A percentile compares a stretch with the other conserved stretches of the same genome.
Conservation (phyloP, 345 rosid species). For the Noccaea bulbosa region DNA sequence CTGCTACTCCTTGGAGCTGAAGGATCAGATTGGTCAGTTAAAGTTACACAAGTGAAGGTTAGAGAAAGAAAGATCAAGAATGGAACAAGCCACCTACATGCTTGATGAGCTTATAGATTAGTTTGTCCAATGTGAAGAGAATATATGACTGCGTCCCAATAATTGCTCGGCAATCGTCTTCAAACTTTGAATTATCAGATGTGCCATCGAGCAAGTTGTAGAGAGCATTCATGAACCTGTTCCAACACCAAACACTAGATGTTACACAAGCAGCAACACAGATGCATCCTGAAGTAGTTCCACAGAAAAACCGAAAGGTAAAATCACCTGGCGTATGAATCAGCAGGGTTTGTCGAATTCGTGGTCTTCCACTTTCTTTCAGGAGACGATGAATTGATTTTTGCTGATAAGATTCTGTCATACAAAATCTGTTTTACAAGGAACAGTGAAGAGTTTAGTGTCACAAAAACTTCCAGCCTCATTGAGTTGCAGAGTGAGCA, state of each 20-base stretch:
- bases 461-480: not conserved
- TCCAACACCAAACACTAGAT: slow-evolving; percentile 20
- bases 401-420: slow-evolving; percentile 90
- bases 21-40: slow-evolving; percentile 18
- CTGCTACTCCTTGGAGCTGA: slow-evolving; percentile 84
- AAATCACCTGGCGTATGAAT: slow-evolving; percentile 82
- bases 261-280: slow-evolving; percentile 16
- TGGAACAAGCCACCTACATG: slow-evolving; percentile 55
- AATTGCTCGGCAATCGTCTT: slow-evolving; percentile 96
- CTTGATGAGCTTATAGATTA: slow-evolving; percentile 86
- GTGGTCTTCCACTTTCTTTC: slow-evolving; percentile 91
- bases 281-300: slow-evolving; percentile 1
- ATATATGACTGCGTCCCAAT: slow-evolving; percentile 96
- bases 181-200: slow-evolving; percentile 90
- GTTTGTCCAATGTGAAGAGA: slow-evolving; percentile 91
- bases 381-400: slow-evolving; percentile 81
- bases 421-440: slow-evolving; percentile 66
- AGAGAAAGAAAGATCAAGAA: not conserved
- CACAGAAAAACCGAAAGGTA: not conserved
- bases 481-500: not conserved
- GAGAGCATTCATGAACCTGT: slow-evolving; percentile 90
- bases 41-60: not conserved
- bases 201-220: slow-evolving; percentile 93
- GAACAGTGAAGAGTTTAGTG: slow-evolving; percentile 9
- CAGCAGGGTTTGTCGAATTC: slow-evolving; percentile 64